Percentiles rank a stretch among this genome's conserved stretches.
phyloP scores from a whole-genome alignment of 352 stramenopile species.

The Globisporangium megalacanthum region DNA sequence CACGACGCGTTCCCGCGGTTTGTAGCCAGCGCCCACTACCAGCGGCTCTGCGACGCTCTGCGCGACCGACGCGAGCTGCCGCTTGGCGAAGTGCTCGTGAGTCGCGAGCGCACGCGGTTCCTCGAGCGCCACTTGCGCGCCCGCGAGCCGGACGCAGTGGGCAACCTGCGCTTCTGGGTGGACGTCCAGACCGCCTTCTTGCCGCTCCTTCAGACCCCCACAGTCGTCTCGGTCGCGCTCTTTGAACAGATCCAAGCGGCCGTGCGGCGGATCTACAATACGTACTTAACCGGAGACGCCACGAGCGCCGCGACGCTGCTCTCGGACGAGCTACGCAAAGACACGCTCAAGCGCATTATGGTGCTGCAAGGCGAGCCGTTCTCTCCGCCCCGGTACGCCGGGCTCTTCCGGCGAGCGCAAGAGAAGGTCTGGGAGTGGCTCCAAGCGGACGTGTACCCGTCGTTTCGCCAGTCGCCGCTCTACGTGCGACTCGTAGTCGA shows the following conservation, averaged over 20 bases:
- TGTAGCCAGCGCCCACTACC: constrained; percentile 36
- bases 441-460: constrained; percentile 48
- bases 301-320: constrained; percentile 36
- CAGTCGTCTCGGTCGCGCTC: constrained; percentile 53
- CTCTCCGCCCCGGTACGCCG: constrained; percentile 59
- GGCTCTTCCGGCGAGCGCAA: constrained; percentile 63
- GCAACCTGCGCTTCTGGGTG: constrained; percentile 70
- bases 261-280: constrained; percentile 61
- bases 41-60: constrained; percentile 45
- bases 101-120: constrained; percentile 44
- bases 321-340: constrained; percentile 45
- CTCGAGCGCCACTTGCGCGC: constrained; percentile 45
- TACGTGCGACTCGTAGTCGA: constrained; percentile 72
- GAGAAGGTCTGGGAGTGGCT: constrained; percentile 73
- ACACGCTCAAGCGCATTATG: constrained; percentile 63
- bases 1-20: constrained; percentile 51
- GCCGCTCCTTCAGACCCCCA: constrained; percentile 50
- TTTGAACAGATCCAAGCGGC: constrained; percentile 70
- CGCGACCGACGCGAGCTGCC: constrained; percentile 48
- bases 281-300: constrained; percentile 41
- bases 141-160: constrained; percentile 20
- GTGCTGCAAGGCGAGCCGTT: constrained; percentile 70
- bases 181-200: constrained; percentile 70
- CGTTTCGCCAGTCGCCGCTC: constrained; percentile 48
- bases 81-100: constrained; percentile 59